These are phyloP conservation scores for Aphanoascus verrucosus DNA, from an alignment of 2,329 filamentous ascomycete genomes.

Conservation along the genomic window DNA sequence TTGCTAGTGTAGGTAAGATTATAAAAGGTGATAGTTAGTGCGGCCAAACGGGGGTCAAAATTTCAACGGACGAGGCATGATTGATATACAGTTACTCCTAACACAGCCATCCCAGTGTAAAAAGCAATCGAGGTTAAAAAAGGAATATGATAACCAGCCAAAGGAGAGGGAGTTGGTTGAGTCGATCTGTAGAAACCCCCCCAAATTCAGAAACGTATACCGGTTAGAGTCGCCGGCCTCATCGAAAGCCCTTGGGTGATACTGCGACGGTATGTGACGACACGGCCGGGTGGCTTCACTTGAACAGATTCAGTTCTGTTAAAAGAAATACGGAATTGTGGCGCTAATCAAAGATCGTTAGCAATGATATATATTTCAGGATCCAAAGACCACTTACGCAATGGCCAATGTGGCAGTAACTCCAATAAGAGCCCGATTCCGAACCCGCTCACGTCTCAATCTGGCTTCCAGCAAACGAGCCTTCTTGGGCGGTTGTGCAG, in stretches of 20 bases:
- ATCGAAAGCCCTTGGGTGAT: not conserved
- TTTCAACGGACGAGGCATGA: constrained; percentile 1
- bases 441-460: constrained; percentile 73
- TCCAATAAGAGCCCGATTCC: constrained; percentile 73
- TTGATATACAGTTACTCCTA: constrained; percentile 6
- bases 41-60: not conserved
- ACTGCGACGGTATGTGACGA: too few relatives aligned
- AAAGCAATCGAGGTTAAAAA: constrained; percentile 17
- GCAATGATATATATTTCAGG: not conserved
- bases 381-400: constrained; percentile 56
- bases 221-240: not conserved
- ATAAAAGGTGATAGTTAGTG: constrained; percentile 5
- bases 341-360: constrained; percentile 25
- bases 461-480: constrained; percentile 60
- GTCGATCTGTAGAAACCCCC: too few relatives aligned
- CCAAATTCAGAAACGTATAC: not conserved
- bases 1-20: constrained; percentile 2
- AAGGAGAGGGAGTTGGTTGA: too few relatives aligned
- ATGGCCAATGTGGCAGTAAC: constrained; percentile 77
- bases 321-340: constrained; percentile 41
- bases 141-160: constrained; percentile 16
- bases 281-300: not conserved
- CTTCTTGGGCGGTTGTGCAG: constrained; percentile 56
- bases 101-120: constrained; percentile 10
- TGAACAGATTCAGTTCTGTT: constrained; percentile 9